Evolutionary conservation across 371 early-diverging fungal genomes (phyloP), one percentile per base, ranked within the genome.

Genomic region (Nematocida ironsii): DNA sequence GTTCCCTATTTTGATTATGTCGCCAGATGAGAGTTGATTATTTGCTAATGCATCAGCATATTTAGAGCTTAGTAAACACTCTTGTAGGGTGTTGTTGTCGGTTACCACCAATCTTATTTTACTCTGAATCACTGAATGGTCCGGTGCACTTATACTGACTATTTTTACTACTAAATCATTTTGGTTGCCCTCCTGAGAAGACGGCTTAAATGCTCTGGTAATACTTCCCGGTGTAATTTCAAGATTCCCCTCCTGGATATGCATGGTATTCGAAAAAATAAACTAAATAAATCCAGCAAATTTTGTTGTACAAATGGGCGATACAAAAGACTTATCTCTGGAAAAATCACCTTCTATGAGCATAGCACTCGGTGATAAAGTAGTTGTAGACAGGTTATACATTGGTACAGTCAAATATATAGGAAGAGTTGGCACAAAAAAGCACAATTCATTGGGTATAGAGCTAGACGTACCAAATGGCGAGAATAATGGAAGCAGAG

Each of bases 301-400:
- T 13, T 50, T 50, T 13, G 42, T 16, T 40, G 18, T 61, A 56
- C 55, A n/a, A 47, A 70, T 13, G 39, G 11, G 7, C 25, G n/a
- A 39, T 16, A 56, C 9, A 27, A 70, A 27, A 52, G 42, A 54
- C 11, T 6, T 56, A 52, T 56, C 16, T n/a, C 7, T 45, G 58
- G 39, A 55, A 5, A 61, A 1, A 42, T 42, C 16, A 33, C 42
- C 5, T 1, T 18, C 52, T 9, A 9, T 13, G 52, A 13, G 13
- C 18, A 9, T 50, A 18, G 1, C 9, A 6, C 5, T 68, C 5
- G 71, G 60, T 33, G 80, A 78, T 61, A 45, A 67, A 45, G 80
- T 78, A 11, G 80, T 78, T n/a, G 80, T 78, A 50, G 70, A 78
- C 33, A 47, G 57, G 2, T 27, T 78, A 40, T 62, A 71, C 48